phyloP scores from a whole-genome alignment of 2,329 filamentous ascomycete genomes.

The Fusarium tjaetaba region DNA sequence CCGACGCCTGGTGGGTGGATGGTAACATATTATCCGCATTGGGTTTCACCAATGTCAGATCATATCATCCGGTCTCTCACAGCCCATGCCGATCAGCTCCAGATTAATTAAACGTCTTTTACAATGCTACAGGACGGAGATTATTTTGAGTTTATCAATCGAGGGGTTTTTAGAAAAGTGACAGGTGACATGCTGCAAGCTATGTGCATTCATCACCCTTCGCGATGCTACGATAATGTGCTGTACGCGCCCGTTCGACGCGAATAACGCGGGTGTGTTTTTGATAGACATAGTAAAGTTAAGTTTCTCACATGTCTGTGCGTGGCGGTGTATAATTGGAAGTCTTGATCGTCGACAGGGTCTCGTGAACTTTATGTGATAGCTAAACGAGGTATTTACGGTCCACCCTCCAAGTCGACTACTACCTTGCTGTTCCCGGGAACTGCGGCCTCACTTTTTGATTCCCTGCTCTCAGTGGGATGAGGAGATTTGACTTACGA shows the following conservation, averaged over 20 bases:
- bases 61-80: neutral
- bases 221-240: neutral
- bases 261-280: neutral
- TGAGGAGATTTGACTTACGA: accelerated
- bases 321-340: neutral
- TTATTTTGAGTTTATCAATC: neutral
- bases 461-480: accelerated
- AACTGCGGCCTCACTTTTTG: neutral
- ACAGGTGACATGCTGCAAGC: neutral
- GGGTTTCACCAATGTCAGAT: no score
- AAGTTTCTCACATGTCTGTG: neutral
- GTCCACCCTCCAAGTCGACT: neutral
- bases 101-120: neutral
- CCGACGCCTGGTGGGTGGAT: neutral
- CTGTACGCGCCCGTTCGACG: neutral
- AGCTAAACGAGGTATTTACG: neutral
- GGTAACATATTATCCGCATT: neutral
- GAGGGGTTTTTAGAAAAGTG: neutral
- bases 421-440: no score
- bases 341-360: neutral
- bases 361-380: neutral
- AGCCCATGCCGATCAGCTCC: neutral
- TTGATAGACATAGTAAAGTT: accelerated
- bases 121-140: neutral
- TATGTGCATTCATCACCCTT: neutral